phyloP scores from a whole-genome alignment of 441 rosid species.

The Populus hybrid region DNA sequence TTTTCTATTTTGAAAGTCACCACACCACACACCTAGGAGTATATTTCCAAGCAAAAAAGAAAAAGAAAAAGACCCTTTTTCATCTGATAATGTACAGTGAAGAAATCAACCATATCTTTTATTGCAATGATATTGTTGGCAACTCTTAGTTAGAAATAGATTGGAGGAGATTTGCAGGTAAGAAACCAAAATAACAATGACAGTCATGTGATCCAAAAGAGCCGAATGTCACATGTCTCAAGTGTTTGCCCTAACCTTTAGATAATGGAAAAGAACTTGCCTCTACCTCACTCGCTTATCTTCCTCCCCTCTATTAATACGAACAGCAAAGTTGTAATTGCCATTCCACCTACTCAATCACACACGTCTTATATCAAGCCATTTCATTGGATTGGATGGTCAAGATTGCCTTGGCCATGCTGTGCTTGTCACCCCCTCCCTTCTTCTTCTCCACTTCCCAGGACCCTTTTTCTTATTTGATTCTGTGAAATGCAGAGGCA shows the following conservation, averaged over 20 bases:
- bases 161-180: not conserved
- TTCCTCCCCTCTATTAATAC: not conserved
- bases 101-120: not conserved
- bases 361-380: not conserved
- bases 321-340: not conserved
- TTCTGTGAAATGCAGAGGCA: not conserved
- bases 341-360: not conserved
- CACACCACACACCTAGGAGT: no score
- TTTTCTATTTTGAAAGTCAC: no score
- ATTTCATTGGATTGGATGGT: not conserved
- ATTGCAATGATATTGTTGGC: not conserved
- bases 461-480: not conserved
- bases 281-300: slow-evolving; percentile 12
- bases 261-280: slow-evolving; percentile 18
- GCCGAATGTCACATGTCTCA: slow-evolving; percentile 33
- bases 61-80: no score
- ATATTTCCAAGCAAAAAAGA: no score
- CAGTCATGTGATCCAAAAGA: slow-evolving; percentile 25
- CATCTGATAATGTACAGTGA: not conserved
- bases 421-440: not conserved
- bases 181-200: slow-evolving; percentile 16
- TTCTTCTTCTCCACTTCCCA: not conserved
- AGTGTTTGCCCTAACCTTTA: slow-evolving; percentile 16
- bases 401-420: not conserved
- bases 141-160: not conserved